Conservation (phyloP, 768 basidiomycete species). For the Russula earlei region DNA sequence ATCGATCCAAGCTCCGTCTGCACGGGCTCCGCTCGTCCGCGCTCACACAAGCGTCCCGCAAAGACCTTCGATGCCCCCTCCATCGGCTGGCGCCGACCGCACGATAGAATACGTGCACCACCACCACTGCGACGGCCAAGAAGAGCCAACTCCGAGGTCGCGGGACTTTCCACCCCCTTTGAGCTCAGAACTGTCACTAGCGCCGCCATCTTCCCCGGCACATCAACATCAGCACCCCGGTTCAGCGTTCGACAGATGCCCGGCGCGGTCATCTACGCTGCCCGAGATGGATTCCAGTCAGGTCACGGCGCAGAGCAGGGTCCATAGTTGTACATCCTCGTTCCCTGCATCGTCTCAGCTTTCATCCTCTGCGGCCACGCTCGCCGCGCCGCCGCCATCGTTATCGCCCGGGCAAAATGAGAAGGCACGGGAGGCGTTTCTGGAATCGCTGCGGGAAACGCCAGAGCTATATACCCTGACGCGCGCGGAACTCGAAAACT, state of each 20-base stretch:
- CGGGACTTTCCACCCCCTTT: not conserved
- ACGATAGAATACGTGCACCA: not conserved
- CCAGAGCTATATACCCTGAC: conserved; percentile 48
- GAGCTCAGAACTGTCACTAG: conserved; percentile 7
- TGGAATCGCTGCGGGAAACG: conserved; percentile 34
- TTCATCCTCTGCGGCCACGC: not conserved
- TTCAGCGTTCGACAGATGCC: not conserved
- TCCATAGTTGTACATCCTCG: not conserved
- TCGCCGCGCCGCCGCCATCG: not conserved
- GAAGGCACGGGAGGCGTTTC: conserved; percentile 24
- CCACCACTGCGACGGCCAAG: not conserved
- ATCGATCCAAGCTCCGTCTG: not conserved
- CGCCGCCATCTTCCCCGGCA: not conserved
- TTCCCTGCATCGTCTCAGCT: conserved; percentile 14
- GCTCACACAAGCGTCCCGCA: not conserved
- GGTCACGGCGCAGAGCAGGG: not conserved
- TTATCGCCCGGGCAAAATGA: not conserved
- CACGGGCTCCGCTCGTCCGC: not conserved
- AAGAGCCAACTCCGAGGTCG: not conserved
- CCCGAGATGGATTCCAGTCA: not conserved
- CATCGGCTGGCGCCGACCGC: not conserved
- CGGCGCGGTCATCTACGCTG: not conserved
- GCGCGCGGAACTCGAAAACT: conserved; percentile 40
- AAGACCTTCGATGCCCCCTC: conserved; percentile 1
- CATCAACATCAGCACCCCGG: not conserved